Evolutionary conservation across 306 rosid species (phyloP).

Genomic region (Prunus mira): DNA sequence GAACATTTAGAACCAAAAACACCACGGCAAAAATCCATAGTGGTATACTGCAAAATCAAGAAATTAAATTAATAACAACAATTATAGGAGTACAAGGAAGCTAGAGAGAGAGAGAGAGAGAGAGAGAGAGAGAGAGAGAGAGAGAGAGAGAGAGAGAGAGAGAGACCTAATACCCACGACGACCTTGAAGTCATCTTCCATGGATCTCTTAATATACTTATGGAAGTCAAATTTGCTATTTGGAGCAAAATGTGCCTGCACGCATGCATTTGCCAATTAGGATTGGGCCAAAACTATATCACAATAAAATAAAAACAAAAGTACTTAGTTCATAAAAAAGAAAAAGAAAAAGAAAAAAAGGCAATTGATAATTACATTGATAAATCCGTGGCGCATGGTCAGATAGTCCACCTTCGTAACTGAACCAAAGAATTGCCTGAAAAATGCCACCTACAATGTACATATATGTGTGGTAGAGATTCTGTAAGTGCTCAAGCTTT

Average conservation of each 20-base stretch:
- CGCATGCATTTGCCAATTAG: background rate
- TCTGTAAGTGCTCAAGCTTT: background rate
- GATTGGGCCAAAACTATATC: no score
- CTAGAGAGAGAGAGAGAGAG: background rate
- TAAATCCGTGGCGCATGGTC: slow-evolving; percentile 70
- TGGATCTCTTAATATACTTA: slow-evolving; percentile 59
- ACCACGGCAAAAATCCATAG: slow-evolving; percentile 54
- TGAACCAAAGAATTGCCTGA: slow-evolving; percentile 58
- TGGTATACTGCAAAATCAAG: slow-evolving; percentile 45
- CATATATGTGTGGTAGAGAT: no score
- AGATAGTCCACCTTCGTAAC: slow-evolving; percentile 67
- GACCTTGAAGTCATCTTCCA: slow-evolving; percentile 78
- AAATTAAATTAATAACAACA: background rate
- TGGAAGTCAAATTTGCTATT: slow-evolving; percentile 63
- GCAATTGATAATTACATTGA: slow-evolving; percentile 33
- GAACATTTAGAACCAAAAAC: slow-evolving; percentile 55
- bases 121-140: background rate
- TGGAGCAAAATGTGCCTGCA: slow-evolving; percentile 68
- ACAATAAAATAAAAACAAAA: no score
- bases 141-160: slow-evolving; percentile 3
- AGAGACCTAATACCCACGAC: slow-evolving; percentile 64
- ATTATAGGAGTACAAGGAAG: background rate
- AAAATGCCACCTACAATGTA: slow-evolving; percentile 50
- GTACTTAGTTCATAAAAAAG: no score
- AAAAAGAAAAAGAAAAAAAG: no score